Conservation (phyloP, 2,329 filamentous ascomycete species). For the Botrytis aclada region DNA sequence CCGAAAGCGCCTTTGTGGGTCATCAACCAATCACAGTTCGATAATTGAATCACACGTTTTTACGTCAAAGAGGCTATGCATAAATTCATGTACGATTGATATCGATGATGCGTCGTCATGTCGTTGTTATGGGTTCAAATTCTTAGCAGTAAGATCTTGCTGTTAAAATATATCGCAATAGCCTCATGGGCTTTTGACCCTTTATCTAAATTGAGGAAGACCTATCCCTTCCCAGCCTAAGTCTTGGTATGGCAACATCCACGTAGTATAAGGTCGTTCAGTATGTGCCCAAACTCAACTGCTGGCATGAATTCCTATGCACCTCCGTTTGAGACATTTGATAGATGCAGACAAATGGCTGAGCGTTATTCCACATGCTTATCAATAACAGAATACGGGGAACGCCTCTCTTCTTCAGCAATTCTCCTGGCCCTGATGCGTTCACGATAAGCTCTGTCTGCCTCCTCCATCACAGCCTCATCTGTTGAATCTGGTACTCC, state of each 20-base stretch:
- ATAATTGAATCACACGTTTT: no score
- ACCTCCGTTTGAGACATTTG: background rate
- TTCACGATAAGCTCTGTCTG: background rate
- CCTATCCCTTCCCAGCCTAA: background rate
- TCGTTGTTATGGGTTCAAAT: background rate
- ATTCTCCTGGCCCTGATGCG: background rate
- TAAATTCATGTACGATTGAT: background rate
- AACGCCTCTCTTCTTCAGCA: background rate
- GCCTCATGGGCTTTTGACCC: background rate
- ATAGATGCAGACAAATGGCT: background rate
- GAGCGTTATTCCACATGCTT: background rate
- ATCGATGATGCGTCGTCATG: background rate
- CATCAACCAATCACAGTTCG: background rate
- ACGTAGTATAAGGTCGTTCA: background rate
- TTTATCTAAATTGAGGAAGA: background rate
- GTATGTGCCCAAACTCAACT: background rate
- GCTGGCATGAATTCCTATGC: background rate
- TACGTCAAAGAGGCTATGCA: background rate
- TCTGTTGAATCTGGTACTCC: background rate
- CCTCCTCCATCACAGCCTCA: background rate
- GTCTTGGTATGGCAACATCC: background rate
- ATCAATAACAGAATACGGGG: background rate
- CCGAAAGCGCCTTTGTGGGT: background rate
- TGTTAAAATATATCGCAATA: background rate
- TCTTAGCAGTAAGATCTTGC: background rate